Percentiles rank a stretch among this genome's conserved stretches.
These are phyloP conservation scores for Mortierella antarctica DNA, from an alignment of 192 early-diverging fungal species.

Conservation along the genomic window DNA sequence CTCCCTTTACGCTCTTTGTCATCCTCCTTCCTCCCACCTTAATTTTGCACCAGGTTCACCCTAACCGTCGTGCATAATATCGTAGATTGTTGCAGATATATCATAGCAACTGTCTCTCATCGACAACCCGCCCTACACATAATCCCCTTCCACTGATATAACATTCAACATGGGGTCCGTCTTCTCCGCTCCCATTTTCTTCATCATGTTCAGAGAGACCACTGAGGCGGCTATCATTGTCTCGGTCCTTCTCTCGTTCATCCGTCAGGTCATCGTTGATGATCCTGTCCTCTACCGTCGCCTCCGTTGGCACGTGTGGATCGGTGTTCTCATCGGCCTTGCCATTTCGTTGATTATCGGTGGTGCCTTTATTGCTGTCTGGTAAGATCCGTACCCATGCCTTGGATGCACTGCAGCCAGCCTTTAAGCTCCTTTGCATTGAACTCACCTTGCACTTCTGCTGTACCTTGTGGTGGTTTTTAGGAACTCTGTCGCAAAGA, in stretches of 20 bases:
- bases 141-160: neutral
- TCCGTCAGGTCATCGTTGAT: slow-evolving; percentile 70
- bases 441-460: neutral
- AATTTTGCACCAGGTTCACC: neutral
- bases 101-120: no score
- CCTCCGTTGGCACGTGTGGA: slow-evolving; percentile 77
- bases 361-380: slow-evolving; percentile 81
- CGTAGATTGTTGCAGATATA: no score
- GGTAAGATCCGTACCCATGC: slow-evolving; percentile 57
- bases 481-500: slow-evolving; percentile 57
- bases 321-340: slow-evolving; percentile 77
- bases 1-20: slow-evolving; percentile 1
- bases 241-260: slow-evolving; percentile 85
- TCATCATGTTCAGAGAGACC: slow-evolving; percentile 85
- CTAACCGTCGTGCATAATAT: no score
- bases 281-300: slow-evolving; percentile 60
- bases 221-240: slow-evolving; percentile 90
- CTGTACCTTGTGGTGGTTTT: neutral
- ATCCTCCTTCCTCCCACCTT: neutral
- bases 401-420: no score
- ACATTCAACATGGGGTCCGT: slow-evolving; percentile 61
- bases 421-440: neutral
- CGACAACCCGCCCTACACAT: neutral
- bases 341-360: slow-evolving; percentile 77
- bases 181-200: slow-evolving; percentile 77